Evolutionary conservation across 345 rosid genomes (phyloP).

Genomic region (Isatis tinctoria): DNA sequence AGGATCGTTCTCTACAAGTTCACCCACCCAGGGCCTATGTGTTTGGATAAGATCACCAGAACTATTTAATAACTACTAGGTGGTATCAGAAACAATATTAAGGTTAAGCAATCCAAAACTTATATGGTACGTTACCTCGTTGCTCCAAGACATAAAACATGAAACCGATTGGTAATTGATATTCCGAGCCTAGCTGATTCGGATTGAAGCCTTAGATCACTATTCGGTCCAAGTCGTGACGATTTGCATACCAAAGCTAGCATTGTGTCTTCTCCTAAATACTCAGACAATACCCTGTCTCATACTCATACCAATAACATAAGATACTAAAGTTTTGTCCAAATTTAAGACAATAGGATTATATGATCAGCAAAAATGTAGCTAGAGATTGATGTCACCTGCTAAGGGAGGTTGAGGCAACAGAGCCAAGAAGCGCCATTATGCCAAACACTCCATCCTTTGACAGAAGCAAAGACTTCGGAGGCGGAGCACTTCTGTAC

Average conservation of each 20-base stretch:
- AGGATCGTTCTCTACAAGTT: conserved; percentile 26
- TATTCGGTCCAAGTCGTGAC: conserved; percentile 28
- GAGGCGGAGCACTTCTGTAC: not conserved
- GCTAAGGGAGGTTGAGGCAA: conserved; percentile 43
- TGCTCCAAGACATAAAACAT: conserved; percentile 48
- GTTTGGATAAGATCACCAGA: not conserved
- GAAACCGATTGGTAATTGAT: conserved; percentile 43
- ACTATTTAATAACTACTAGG: not conserved
- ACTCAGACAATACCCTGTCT: conserved; percentile 57
- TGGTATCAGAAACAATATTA: not conserved
- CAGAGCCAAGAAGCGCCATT: conserved; percentile 63
- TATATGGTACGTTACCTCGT: conserved; percentile 35
- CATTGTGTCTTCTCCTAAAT: conserved; percentile 64
- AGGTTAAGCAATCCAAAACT: not conserved
- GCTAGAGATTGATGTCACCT: conserved; percentile 30
- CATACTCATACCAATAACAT: not conserved
- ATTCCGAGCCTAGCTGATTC: conserved; percentile 39
- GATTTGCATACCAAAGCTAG: conserved; percentile 62
- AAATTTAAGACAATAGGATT: not conserved
- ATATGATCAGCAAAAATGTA: not conserved
- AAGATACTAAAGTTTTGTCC: not conserved
- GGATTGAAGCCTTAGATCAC: conserved; percentile 41
- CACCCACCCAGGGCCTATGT: conserved; percentile 34
- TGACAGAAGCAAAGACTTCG: conserved; percentile 18
- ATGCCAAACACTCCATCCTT: conserved; percentile 39